Base-by-base conservation (phyloP, 345 rosid species). In the Citrus inodora region DNA sequence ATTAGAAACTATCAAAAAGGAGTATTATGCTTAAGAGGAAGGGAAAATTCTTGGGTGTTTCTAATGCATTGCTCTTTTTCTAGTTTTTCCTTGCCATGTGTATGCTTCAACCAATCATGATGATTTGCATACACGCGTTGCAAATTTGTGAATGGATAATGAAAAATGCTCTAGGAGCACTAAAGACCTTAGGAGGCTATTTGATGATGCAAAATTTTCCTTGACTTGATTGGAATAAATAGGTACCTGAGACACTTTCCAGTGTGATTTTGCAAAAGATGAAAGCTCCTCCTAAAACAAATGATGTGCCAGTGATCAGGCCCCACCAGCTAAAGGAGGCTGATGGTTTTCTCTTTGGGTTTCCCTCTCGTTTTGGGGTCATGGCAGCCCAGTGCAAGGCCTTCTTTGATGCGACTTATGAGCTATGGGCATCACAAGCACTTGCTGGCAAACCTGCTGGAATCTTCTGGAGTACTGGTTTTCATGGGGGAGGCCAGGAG, bases 381-480 rank as follows among this genome's bases (percentile, higher is more conserved):
- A 95, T 93, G 99, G 93, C 99, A 10, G 90, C 98, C 58, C 97
- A 95, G 75, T 90, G 75, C 79, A 92, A 91, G 88, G 92, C 97
- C 19, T 95, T 95, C 87, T 95, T 92, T 58, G 99, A 95, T 80
- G 87, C 94, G 64, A 92, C 99, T 3, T n/a, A 22, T 40, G 87
- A 89, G 61, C 85, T 89, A 58, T 95, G 98, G 96, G 82, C 86
- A 76, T 33, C 89, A 70, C 98, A 93, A 78, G 91, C 91, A 72
- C 98, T 93, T 7, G 96, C 99, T 0, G 99, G 99, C 21, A 95
- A 95, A 79, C 99, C 99, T 5, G 99, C 98, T 1, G 98, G 99
- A 56, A 90, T 95, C 85, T 95, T 95, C 84, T 95, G 99, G 98
- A 95, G 97, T 79, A 93, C 98, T 4, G 99, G 99, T 71, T 95